Evolutionary conservation across 202 grass and related monocot species (phyloP).

Genomic region (Carex arenaria): DNA sequence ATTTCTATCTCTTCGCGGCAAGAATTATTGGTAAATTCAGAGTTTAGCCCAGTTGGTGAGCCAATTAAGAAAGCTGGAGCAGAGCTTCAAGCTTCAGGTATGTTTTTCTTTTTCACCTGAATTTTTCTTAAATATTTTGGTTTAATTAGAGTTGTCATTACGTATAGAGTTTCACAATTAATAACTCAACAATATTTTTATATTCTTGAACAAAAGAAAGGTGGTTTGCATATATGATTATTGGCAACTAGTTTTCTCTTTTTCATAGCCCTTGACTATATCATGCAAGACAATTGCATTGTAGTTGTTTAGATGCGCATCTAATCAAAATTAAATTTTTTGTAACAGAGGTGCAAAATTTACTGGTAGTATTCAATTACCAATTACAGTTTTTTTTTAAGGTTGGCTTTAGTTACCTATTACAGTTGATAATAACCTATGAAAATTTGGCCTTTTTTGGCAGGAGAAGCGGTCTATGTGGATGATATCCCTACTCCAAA

Average conservation of each 20-base stretch:
- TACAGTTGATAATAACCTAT: not conserved
- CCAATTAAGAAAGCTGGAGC: constrained; percentile 60
- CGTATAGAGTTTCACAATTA: not conserved
- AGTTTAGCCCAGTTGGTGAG: constrained; percentile 59
- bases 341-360: not conserved
- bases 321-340: not conserved
- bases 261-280: not conserved
- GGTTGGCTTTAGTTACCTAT: not conserved
- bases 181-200: not conserved
- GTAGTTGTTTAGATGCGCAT: not conserved
- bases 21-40: constrained; percentile 45
- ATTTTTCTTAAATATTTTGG: not conserved
- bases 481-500: constrained; percentile 82
- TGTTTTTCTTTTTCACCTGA: not conserved
- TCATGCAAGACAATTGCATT: not conserved
- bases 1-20: constrained; percentile 53
- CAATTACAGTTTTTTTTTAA: not conserved
- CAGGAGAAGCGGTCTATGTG: constrained; percentile 77
- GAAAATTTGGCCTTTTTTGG: not conserved
- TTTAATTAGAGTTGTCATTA: not conserved
- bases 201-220: not conserved
- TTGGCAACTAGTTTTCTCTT: not conserved
- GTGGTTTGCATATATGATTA: not conserved
- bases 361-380: not conserved
- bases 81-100: constrained; percentile 89